Conservation (phyloP, 345 rosid genomes). For the Aquilaria malaccensis region DNA sequence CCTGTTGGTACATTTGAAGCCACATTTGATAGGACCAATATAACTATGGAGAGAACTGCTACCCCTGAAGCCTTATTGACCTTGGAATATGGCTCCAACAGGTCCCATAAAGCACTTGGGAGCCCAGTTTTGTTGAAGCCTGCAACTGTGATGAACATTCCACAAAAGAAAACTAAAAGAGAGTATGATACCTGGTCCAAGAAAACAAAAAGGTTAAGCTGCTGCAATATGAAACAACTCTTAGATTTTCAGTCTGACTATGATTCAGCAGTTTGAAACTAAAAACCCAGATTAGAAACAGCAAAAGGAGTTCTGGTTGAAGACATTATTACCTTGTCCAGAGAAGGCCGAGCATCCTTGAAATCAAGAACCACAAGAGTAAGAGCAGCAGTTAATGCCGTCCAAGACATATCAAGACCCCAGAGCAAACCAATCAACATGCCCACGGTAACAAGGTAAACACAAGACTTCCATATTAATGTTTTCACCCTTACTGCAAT, state of each 20-base stretch:
- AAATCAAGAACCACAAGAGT: conserved; percentile 83
- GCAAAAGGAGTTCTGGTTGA: not conserved
- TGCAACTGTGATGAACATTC: conserved; percentile 78
- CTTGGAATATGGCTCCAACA: conserved; percentile 66
- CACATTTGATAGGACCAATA: conserved; percentile 62
- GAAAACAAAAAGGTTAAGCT: conserved; percentile 2
- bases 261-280: too few species aligned
- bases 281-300: not conserved
- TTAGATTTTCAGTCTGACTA: not conserved
- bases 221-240: not conserved
- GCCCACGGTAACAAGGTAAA: conserved; percentile 56
- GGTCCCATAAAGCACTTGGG: conserved; percentile 66
- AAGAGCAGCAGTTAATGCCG: conserved; percentile 75
- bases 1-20: conserved; percentile 94
- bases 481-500: conserved; percentile 37
- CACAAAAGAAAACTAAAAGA: conserved; percentile 74
- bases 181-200: conserved; percentile 68
- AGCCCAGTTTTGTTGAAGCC: conserved; percentile 89
- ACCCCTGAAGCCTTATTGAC: conserved; percentile 39
- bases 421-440: conserved; percentile 58
- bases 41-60: conserved; percentile 55
- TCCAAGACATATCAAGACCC: conserved; percentile 92
- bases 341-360: conserved; percentile 67
- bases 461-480: conserved; percentile 49
- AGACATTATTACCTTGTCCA: conserved; percentile 56